A percentile compares a stretch with the other conserved stretches of the same genome.
Conservation (phyloP, 2,329 filamentous ascomycete genomes). For the Beauveria caledonica region DNA sequence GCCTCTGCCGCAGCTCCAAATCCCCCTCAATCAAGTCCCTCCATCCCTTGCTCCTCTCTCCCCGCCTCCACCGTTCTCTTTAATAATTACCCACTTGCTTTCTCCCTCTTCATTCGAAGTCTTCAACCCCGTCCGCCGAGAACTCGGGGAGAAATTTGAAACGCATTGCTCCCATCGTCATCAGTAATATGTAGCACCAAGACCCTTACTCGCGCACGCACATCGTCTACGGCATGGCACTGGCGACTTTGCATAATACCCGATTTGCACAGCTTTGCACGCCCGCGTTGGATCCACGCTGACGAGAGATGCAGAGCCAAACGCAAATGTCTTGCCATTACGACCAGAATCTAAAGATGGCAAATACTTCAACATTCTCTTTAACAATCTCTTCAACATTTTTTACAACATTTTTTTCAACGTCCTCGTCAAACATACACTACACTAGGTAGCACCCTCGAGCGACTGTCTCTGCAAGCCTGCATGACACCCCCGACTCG, state of each 20-base stretch:
- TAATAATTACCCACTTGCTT: too few relatives aligned
- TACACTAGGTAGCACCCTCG: too few relatives aligned
- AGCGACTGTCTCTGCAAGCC: too few relatives aligned
- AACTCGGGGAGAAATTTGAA: not conserved
- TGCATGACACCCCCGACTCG: too few relatives aligned
- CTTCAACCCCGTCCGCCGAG: not conserved
- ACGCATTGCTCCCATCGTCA: not conserved
- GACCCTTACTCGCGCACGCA: not conserved
- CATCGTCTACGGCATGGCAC: not conserved
- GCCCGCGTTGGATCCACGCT: not conserved
- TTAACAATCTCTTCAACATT: not conserved
- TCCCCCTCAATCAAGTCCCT: too few relatives aligned
- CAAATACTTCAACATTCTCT: not conserved
- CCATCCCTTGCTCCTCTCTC: too few relatives aligned
- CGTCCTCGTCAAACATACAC: too few relatives aligned
- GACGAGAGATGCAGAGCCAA: not conserved
- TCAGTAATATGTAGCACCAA: not conserved
- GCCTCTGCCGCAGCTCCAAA: too few relatives aligned
- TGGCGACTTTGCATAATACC: not conserved
- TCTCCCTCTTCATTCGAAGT: too few relatives aligned
- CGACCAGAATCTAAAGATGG: not conserved
- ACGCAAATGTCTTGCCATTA: not conserved
- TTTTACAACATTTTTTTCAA: too few relatives aligned
- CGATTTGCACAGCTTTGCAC: not conserved
- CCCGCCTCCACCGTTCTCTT: too few relatives aligned